Conservation (phyloP, 306 rosid species). For the Quercus aquifolioides region DNA sequence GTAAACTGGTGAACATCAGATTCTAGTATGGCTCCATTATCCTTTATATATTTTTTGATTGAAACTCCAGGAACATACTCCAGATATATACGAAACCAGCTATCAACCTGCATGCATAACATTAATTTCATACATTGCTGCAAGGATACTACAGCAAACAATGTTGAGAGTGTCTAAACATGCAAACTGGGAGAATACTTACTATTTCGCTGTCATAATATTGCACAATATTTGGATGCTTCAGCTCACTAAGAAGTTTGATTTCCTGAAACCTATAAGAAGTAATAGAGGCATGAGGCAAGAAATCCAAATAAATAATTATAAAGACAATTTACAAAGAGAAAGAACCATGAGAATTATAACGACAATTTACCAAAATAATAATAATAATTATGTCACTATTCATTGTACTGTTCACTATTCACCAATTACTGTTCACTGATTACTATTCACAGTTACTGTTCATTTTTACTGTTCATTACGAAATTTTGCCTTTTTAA, state of each 20-base stretch:
- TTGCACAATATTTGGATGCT: slow-evolving; percentile 93
- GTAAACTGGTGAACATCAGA: slow-evolving; percentile 81
- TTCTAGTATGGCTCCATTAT: slow-evolving; percentile 93
- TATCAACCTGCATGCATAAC: slow-evolving; percentile 58
- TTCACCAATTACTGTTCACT: no score
- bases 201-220: slow-evolving; percentile 90
- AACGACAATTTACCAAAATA: not conserved
- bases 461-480: no score
- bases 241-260: slow-evolving; percentile 63
- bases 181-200: slow-evolving; percentile 35
- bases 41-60: slow-evolving; percentile 79
- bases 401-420: no score
- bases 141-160: not conserved
- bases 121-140: slow-evolving; percentile 1
- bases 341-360: not conserved
- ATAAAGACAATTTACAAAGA: not conserved
- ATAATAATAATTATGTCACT: no score
- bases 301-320: not conserved
- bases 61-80: slow-evolving; percentile 97
- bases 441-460: no score
- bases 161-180: slow-evolving; percentile 17
- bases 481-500: no score
- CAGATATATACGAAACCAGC: slow-evolving; percentile 76
- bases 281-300: slow-evolving; percentile 13
- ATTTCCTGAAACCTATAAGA: slow-evolving; percentile 61